These are phyloP conservation scores for Metschnikowia proteae DNA, from an alignment of 805 yeast species.

Conservation along the genomic window DNA sequence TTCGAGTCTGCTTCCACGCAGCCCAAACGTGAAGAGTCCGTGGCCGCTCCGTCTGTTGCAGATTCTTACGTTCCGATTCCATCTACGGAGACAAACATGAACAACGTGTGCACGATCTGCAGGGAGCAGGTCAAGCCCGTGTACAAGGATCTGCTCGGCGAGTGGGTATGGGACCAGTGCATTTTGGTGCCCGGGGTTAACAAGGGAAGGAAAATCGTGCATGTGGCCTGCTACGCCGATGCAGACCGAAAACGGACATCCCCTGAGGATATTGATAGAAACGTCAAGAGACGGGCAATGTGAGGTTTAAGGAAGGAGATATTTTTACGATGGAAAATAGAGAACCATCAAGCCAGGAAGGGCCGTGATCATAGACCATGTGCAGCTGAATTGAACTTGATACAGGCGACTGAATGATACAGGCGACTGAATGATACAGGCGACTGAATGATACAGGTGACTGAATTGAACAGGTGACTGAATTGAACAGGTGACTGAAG, in stretches of 20 bases:
- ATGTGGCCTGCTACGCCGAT: conserved; percentile 37
- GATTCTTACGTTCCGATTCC: conserved; percentile 59
- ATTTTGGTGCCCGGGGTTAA: conserved; percentile 36
- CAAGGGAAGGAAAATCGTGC: conserved; percentile 37
- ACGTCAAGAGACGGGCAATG: conserved; percentile 22
- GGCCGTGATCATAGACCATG: too few relatives aligned
- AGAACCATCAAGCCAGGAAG: too few relatives aligned
- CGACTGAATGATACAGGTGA: too few relatives aligned
- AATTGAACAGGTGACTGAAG: too few relatives aligned
- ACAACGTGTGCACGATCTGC: conserved; percentile 40
- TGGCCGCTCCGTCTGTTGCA: not conserved
- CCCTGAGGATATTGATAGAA: conserved; percentile 22
- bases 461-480: too few relatives aligned
- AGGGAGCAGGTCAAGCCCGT: conserved; percentile 42
- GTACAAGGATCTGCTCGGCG: conserved; percentile 42
- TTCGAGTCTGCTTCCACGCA: conserved; percentile 17
- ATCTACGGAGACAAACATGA: conserved; percentile 50
- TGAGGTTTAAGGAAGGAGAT: not conserved
- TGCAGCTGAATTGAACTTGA: too few relatives aligned
- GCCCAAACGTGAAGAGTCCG: conserved; percentile 6
- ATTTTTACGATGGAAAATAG: too few relatives aligned
- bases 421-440: too few relatives aligned
- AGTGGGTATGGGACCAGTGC: conserved; percentile 45
- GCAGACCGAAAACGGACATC: conserved; percentile 32
- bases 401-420: too few relatives aligned